These are phyloP conservation scores for Umbelopsis isabellina DNA, from an alignment of 192 early-diverging fungal genomes.

Conservation along the genomic window DNA sequence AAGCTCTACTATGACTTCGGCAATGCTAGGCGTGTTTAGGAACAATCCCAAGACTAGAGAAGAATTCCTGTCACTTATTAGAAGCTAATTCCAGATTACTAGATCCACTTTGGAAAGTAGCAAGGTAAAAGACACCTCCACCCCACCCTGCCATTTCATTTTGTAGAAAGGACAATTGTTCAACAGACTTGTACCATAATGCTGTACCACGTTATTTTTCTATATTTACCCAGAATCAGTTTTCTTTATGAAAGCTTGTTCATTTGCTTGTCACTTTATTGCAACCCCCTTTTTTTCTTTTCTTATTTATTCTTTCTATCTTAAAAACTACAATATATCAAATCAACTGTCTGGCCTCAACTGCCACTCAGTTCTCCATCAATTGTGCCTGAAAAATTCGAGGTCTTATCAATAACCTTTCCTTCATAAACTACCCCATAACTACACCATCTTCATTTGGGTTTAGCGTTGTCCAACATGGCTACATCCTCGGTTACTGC, in stretches of 20 bases:
- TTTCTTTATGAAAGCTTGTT: not conserved
- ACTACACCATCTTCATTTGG: not conserved
- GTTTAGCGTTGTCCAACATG: constrained; percentile 22
- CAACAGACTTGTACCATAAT: constrained; percentile 22
- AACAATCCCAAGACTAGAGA: constrained; percentile 91
- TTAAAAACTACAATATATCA: constrained; percentile 9
- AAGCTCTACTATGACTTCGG: constrained; percentile 91
- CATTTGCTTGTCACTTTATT: not conserved
- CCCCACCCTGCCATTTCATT: not conserved
- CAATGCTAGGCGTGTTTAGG: constrained; percentile 94
- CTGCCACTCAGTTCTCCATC: constrained; percentile 8
- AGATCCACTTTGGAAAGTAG: too few relatives aligned
- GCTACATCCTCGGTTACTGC: constrained; percentile 16
- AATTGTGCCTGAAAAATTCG: not conserved
- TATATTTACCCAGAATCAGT: constrained; percentile 10
- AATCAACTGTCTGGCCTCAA: constrained; percentile 3
- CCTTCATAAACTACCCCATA: not conserved
- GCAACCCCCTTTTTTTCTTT: not conserved
- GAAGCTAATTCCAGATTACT: constrained; percentile 28
- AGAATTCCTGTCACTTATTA: constrained; percentile 90
- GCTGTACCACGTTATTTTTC: constrained; percentile 14
- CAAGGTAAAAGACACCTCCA: too few relatives aligned
- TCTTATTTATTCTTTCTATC: not conserved
- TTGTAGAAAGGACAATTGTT: constrained; percentile 14
- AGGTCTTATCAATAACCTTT: not conserved